Evolutionary conservation across 2,329 filamentous ascomycete genomes (phyloP), one percentile per base, ranked within the genome.

Genomic region (Gaeumannomyces tritici): DNA sequence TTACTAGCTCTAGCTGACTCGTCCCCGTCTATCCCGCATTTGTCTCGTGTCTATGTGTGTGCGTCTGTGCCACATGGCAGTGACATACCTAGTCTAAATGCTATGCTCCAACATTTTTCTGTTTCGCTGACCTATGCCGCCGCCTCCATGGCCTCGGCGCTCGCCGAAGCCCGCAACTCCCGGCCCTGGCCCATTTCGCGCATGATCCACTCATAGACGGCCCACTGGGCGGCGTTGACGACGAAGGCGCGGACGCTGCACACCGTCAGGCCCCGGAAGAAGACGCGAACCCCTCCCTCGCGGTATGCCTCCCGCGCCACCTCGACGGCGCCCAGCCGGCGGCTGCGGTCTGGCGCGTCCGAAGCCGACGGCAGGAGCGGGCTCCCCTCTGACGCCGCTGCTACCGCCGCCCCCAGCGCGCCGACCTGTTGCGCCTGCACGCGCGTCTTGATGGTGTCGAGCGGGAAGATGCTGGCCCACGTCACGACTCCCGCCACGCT

Each of bases 191-290:
- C 77, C 27, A 87, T 70, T 69, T 83, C 79, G 29, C 73, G 71
- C 89, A 96, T 93, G 69, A 91, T 84, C 86, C 89, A 91, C 76
- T 97, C 93, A 72, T 97, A 97, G 7, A 91, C 85, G 28, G 89
- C 89, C 93, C 93, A 98, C 77, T 92, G 81, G n/a, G 91, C 89
- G 2, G 93, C 93, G 77, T 97, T 97, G 54, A 97, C 93, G 61
- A 96, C 78, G 72, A 98, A 97, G 0, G 93, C 93, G 67, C 93
- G 80, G 11, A 89, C 75, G 73, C 90, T 96, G 73, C 93, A 98
- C 35, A 96, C 81, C 0, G 86, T 85, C 55, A 98, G 73, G 0
- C 90, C 90, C 33, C 86, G 80, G 71, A 90, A 92, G 74, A 93
- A 92, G 1, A 85, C 80, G 35, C 75, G 73, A 11, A 79, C 47